phyloP scores from a whole-genome alignment of 179 eudicot genomes.

The Spergularia azorica region DNA sequence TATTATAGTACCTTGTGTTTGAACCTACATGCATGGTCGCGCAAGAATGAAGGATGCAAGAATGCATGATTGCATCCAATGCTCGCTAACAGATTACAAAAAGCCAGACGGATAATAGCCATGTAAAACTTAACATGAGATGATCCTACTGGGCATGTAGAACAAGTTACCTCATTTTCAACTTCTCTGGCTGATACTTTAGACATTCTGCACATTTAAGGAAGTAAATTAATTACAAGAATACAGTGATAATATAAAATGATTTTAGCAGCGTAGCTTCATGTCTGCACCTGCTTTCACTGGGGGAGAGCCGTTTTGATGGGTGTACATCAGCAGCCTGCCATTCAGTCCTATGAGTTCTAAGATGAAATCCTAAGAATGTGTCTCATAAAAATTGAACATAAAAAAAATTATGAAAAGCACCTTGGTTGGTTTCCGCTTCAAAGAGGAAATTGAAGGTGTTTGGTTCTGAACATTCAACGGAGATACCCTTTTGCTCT shows the following conservation, averaged over 20 bases:
- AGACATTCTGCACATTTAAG: conserved; percentile 46
- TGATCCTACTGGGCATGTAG: conserved; percentile 2
- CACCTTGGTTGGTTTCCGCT: conserved; percentile 74
- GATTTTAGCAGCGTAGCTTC: conserved; percentile 3
- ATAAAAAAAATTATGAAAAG: conserved; percentile 14
- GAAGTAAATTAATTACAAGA: conserved; percentile 12
- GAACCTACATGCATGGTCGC: conserved; percentile 36
- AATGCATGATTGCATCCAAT: neutral
- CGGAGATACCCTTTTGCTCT: conserved; percentile 30
- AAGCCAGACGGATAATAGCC: conserved; percentile 2
- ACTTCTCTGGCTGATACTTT: conserved; percentile 28
- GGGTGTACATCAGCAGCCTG: conserved; percentile 57
- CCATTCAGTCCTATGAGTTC: conserved; percentile 23
- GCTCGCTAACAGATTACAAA: neutral
- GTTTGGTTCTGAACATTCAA: conserved; percentile 35
- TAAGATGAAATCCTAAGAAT: conserved; percentile 14
- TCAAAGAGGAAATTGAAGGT: conserved; percentile 49
- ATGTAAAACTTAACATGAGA: neutral
- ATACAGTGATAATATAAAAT: neutral
- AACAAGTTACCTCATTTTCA: conserved; percentile 47
- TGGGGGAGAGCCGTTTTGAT: conserved; percentile 63
- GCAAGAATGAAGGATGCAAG: conserved; percentile 2
- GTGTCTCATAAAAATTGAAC: conserved; percentile 3
- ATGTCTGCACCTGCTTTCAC: conserved; percentile 52
- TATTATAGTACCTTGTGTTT: conserved; percentile 19